These are phyloP conservation scores for Aspergillus novofumigatus DNA, from an alignment of 2,329 filamentous ascomycete genomes.

Conservation along the genomic window DNA sequence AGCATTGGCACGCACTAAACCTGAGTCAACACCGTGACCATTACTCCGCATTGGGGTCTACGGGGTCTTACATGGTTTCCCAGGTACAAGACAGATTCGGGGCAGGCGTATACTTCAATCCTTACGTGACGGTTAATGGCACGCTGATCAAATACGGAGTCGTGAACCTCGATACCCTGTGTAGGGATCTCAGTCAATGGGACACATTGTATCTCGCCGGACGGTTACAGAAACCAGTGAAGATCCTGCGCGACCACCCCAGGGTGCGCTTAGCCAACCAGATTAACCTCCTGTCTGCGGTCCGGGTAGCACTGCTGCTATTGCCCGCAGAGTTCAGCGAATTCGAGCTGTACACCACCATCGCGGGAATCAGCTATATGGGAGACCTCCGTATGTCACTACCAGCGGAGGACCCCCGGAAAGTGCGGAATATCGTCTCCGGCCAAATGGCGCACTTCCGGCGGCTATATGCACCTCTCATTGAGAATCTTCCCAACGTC, in stretches of 20 bases:
- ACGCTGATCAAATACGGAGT: constrained; percentile 98
- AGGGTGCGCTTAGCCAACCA: constrained; percentile 91
- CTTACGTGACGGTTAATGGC: constrained; percentile 89
- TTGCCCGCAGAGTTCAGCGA: constrained; percentile 83
- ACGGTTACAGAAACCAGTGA: constrained; percentile 93
- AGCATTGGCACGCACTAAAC: constrained; percentile 97
- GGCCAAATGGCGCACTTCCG: constrained; percentile 91
- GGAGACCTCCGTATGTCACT: constrained; percentile 95
- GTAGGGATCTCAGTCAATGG: constrained; percentile 82
- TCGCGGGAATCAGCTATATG: constrained; percentile 87
- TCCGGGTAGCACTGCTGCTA: constrained; percentile 83
- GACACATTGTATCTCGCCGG: constrained; percentile 95
- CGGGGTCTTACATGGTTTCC: constrained; percentile 82
- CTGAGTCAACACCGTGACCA: constrained; percentile 83
- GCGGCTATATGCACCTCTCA: constrained; percentile 80
- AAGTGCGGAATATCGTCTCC: constrained; percentile 89
- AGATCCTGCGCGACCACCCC: constrained; percentile 92
- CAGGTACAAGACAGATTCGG: constrained; percentile 82
- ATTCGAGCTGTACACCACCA: constrained; percentile 80
- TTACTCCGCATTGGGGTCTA: constrained; percentile 77
- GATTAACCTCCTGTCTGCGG: constrained; percentile 86
- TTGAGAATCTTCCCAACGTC: constrained; percentile 86
- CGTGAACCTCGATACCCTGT: constrained; percentile 86
- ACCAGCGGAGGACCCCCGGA: constrained; percentile 83
- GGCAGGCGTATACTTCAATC: constrained; percentile 96